Evolutionary conservation across 495 filamentous ascomycete species (phyloP).

Genomic region (Hyaloscypha bicolor): DNA sequence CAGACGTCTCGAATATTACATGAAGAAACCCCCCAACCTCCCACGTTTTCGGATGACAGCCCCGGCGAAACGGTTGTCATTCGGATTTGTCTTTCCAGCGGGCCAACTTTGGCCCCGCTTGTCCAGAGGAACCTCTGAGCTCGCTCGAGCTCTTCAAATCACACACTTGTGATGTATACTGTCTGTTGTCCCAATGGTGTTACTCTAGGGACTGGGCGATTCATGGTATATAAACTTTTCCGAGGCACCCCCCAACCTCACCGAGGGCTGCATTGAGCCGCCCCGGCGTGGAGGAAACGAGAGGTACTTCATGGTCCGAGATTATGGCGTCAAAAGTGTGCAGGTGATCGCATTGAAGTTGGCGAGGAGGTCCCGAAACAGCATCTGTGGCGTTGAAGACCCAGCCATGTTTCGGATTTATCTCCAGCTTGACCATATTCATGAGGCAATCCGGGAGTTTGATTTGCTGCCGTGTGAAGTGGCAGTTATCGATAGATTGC

Average conservation of each 20-base stretch:
- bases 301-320: background rate
- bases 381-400: background rate
- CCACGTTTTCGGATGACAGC: background rate
- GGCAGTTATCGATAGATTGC: background rate
- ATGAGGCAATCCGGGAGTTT: background rate
- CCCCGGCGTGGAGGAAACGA: background rate
- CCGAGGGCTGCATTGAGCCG: background rate
- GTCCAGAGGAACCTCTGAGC: background rate
- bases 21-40: background rate
- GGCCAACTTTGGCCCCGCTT: background rate
- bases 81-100: background rate
- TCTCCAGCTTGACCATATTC: background rate
- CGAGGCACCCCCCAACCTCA: background rate
- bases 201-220: background rate
- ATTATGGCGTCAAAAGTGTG: constrained; percentile 7
- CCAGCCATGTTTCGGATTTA: constrained; percentile 1
- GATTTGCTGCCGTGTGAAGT: background rate
- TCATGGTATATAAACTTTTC: background rate
- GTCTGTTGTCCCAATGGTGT: background rate
- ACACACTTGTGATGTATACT: background rate
- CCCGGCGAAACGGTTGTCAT: background rate
- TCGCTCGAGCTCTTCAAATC: background rate
- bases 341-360: constrained; percentile 3
- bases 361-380: background rate
- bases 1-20: background rate